A percentile compares a stretch with the other conserved stretches of the same genome.
Evolutionary conservation across 306 rosid species (phyloP).

Genomic region (Gastrolobium bilobum): DNA sequence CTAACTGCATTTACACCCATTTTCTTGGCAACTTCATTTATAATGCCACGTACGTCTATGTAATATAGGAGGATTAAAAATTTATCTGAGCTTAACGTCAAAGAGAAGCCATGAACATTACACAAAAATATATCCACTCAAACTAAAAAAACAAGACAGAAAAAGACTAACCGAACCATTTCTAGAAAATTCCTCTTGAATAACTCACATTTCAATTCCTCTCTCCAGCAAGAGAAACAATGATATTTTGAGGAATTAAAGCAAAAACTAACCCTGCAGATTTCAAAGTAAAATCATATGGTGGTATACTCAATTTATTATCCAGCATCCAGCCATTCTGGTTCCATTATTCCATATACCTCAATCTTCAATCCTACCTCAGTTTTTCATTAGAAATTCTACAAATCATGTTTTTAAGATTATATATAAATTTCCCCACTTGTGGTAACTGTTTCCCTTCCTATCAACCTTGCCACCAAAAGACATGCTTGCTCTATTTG

Average conservation of each 20-base stretch:
- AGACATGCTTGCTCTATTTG: background rate
- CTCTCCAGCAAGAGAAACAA: background rate
- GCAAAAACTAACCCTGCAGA: background rate
- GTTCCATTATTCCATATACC: background rate
- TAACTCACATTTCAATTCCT: slow-evolving; percentile 4
- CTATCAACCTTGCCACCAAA: slow-evolving; percentile 19
- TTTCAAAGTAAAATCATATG: slow-evolving; percentile 13
- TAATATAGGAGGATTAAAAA: no score
- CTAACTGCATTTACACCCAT: no score
- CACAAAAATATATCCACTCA: slow-evolving; percentile 22
- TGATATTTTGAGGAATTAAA: slow-evolving; percentile 1
- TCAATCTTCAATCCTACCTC: slow-evolving; percentile 8
- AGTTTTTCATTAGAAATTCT: slow-evolving; percentile 15
- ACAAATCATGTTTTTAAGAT: background rate
- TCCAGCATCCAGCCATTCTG: slow-evolving; percentile 12
- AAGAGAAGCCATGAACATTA: slow-evolving; percentile 15
- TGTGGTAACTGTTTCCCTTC: slow-evolving; percentile 29
- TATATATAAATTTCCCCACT: background rate
- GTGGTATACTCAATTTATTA: slow-evolving; percentile 20
- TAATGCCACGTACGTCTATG: no score
- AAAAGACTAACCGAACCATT: background rate
- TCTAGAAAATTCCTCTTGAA: background rate
- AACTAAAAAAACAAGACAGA: background rate
- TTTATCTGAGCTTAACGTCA: background rate
- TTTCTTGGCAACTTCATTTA: no score